These are phyloP conservation scores for Epichloe gansuensis DNA, from an alignment of 2,329 filamentous ascomycete genomes.

Conservation along the genomic window DNA sequence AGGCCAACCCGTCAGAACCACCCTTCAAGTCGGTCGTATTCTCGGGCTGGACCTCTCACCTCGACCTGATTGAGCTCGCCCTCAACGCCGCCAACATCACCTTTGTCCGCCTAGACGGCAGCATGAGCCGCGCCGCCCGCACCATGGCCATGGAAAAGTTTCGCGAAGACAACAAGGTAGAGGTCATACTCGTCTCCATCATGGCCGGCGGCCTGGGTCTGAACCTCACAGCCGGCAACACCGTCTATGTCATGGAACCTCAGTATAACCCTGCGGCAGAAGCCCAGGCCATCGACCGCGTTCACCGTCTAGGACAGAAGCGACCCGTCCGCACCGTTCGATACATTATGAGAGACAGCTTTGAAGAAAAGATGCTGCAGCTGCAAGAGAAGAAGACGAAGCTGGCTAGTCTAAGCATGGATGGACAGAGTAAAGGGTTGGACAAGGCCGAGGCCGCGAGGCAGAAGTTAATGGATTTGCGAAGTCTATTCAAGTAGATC, in stretches of 20 bases:
- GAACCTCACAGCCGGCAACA: conserved; percentile 75
- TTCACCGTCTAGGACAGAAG: conserved; percentile 82
- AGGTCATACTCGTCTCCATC: conserved; percentile 82
- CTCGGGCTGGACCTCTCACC: conserved; percentile 88
- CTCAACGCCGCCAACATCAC: conserved; percentile 53
- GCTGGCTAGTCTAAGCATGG: conserved; percentile 77
- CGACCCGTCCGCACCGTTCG: conserved; percentile 76
- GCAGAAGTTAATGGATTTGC: conserved; percentile 46
- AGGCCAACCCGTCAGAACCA: conserved; percentile 46
- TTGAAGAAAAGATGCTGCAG: conserved; percentile 86
- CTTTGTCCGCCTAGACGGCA: conserved; percentile 78
- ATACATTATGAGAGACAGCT: conserved; percentile 81
- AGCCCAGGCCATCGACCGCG: conserved; percentile 85
- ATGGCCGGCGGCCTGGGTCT: conserved; percentile 84
- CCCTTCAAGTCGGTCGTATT: conserved; percentile 92
- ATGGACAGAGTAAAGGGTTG: conserved; percentile 40
- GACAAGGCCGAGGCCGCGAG: conserved; percentile 43
- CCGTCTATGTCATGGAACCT: conserved; percentile 94
- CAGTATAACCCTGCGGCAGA: conserved; percentile 95
- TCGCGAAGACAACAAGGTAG: conserved; percentile 55
- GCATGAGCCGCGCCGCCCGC: conserved; percentile 66
- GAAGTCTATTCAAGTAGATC: conserved; percentile 41
- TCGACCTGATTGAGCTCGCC: conserved; percentile 82
- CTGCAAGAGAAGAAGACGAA: conserved; percentile 89
- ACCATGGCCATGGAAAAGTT: conserved; percentile 66